Evolutionary conservation across 805 yeast species (phyloP), one percentile per base, ranked within the genome.

Genomic region (Teunomyces panamensis): DNA sequence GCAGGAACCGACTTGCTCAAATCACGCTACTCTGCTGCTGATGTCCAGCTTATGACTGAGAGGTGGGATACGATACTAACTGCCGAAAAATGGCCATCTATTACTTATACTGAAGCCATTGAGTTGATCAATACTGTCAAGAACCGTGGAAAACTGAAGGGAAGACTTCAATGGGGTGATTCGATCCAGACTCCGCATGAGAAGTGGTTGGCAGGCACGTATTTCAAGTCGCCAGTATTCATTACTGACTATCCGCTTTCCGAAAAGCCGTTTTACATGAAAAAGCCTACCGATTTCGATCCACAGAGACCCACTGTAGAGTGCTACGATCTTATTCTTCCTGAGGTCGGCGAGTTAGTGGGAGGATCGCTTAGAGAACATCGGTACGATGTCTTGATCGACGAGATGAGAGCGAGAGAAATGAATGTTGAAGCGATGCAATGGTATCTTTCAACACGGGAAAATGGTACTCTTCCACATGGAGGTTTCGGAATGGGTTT

Each of bases 401-500:
- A 51, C 0, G 85, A 80, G 49, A 81, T 92, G 64, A 48, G 62
- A 6, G 48, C 59, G 3, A 67, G 86, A 46, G 70, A 69, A 1
- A 87, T 90, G 91, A 77, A 79, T 45, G 59, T 63, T 2, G 77
- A 74, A 2, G 78, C 80, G 14, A 64, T 94, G 64, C 74, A 79
- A 28, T 94, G 99, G 99, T 94, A 91, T 60, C 55, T 85, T 26
- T 78, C 84, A 1, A 72, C 87, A 7, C 74, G 99, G 50, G 71
- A 71, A 51, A 83, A 86, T 56, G 98, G 97, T 0, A 71, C 87
- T 2, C 84, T 84, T 17, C 96, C 97, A 0, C 98, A 92, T 62
- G 99, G 99, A 42, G 99, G 99, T 0, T 94, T 86, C 67, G 99
- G 99, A 0, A 72, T 94, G 74, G 99, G 99, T 0, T 81, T 91